Evolutionary conservation across 2,329 filamentous ascomycete species (phyloP).

Genomic region (Phaeosphaeriaceae sp.): DNA sequence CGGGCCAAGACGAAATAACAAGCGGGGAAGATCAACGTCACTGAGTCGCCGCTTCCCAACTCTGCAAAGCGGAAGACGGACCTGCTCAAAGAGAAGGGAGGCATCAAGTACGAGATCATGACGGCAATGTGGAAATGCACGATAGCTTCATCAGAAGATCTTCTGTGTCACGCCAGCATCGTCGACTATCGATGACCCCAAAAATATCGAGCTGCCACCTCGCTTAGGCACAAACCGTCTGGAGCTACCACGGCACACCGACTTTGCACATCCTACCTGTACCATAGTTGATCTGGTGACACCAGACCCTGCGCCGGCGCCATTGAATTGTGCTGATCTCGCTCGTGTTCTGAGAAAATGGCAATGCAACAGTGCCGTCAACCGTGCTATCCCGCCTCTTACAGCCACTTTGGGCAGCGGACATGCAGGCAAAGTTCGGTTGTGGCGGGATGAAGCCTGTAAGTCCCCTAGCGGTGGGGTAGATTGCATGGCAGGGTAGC

Average conservation of each 20-base stretch:
- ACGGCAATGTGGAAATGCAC: too few relatives aligned
- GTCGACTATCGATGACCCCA: constrained; percentile 4
- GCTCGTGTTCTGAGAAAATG: constrained; percentile 14
- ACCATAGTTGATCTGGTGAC: constrained; percentile 7
- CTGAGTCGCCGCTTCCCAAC: neutral
- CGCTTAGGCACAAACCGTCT: neutral
- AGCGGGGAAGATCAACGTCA: constrained; percentile 9
- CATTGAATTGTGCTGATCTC: constrained; percentile 12
- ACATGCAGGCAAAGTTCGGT: constrained; percentile 2
- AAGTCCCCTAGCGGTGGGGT: neutral
- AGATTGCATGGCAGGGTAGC: constrained; percentile 4
- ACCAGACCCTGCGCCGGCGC: neutral
- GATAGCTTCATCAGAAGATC: neutral
- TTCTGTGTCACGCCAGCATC: neutral
- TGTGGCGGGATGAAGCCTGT: constrained; percentile 1
- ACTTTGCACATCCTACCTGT: neutral
- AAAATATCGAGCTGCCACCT: constrained; percentile 1
- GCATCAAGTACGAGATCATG: too few relatives aligned
- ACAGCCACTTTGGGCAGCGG: constrained; percentile 1
- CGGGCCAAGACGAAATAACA: constrained; percentile 2
- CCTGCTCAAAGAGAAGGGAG: neutral
- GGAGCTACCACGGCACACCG: neutral
- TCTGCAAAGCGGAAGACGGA: neutral
- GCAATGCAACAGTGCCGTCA: constrained; percentile 13
- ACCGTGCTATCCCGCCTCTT: neutral